A percentile compares a stretch with the other conserved stretches of the same genome.
phyloP scores from a whole-genome alignment of 176 grass and related monocot species.

The Ensete ventricosum region DNA sequence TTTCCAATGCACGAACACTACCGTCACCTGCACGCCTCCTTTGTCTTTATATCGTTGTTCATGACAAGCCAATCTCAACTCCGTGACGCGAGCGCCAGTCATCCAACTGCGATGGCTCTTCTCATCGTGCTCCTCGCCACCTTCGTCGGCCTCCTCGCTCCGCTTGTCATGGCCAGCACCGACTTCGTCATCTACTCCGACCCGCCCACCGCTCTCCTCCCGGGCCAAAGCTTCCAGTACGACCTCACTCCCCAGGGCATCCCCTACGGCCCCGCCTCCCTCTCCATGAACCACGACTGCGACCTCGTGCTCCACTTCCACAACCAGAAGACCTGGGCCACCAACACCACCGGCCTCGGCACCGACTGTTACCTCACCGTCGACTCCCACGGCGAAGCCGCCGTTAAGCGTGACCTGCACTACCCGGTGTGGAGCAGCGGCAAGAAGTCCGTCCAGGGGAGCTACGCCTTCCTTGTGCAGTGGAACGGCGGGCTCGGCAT shows the following conservation, averaged over 20 bases:
- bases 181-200: constrained; percentile 10
- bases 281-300: background rate
- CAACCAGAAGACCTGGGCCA: background rate
- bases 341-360: constrained; percentile 5
- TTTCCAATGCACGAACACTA: no score
- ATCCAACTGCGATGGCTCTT: no score
- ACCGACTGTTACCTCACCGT: constrained; percentile 5
- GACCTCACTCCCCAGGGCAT: constrained; percentile 2
- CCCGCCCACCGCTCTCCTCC: background rate
- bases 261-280: background rate
- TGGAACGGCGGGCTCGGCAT: background rate
- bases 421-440: background rate
- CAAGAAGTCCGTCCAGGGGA: background rate
- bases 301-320: background rate
- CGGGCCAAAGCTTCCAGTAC: constrained; percentile 1
- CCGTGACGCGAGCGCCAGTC: no score
- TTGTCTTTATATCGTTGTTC: no score
- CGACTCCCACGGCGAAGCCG: constrained; percentile 1
- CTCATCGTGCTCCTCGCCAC: background rate
- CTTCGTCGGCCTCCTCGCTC: background rate
- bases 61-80: no score
- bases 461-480: background rate
- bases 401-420: background rate
- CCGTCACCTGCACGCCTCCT: no score
- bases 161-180: background rate